Evolutionary conservation across 2,329 filamentous ascomycete species (phyloP), one percentile per base, ranked within the genome.

Genomic region (Ascochyta clinopodiicola): DNA sequence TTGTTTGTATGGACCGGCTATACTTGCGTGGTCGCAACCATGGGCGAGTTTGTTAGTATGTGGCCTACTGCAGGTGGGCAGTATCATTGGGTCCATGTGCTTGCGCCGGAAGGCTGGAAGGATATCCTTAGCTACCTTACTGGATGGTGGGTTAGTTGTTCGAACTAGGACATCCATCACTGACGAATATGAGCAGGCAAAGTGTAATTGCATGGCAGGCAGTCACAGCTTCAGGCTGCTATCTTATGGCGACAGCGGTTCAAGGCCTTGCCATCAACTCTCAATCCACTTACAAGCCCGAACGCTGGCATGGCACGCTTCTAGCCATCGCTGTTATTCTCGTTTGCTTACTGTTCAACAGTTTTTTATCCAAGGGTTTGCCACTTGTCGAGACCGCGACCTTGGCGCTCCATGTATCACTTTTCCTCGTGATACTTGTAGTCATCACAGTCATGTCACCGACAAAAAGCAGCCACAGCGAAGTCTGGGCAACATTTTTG

Each of bases 381-480:
- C 48, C 48, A 2, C 25, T 39, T 19, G 48, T 51, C 3, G 48
- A 51, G 25, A 44, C 39, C 1, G 48, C 19, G 19, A 44, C 34
- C 1, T 29, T 51, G 3, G 8, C 15, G 4, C 25, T 51, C 4
- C 39, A 84, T 57, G 74, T 76, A 2, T 51, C 77, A 7, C 67
- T 81, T 25, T 66, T 81, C 5, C 64, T 80, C 17, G 51, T 82
- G 2, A 67, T 82, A 27, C 54, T 78, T 13, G 81, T 80, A 2
- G 78, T 82, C 56, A 78, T 82, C 49, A 79, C 74, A 3, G 76
- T 81, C 44, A 63, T 83, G 19, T 60, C 75, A 74, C 1, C 74
- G 75, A 1, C 71, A 71, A 22, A 69, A 66, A 12, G 61, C 66
- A 10, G 61, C 74, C 24, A 44, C 0, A 32, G 34, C 2, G 71